Conservation (phyloP, 208 protist species). For the Leishmania turanica region DNA sequence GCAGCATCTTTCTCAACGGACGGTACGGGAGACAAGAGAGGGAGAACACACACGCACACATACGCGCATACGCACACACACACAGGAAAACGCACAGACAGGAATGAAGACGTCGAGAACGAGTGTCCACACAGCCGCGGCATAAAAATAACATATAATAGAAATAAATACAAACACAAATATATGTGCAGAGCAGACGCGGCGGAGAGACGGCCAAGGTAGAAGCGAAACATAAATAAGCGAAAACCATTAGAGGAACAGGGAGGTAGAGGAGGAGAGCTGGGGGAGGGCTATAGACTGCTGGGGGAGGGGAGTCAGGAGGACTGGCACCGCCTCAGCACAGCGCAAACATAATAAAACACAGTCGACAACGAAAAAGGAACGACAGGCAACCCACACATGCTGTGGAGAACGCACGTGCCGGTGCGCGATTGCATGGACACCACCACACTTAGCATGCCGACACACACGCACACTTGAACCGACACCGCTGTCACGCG, state of each 20-base stretch:
- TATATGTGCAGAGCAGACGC: slow-evolving; percentile 3
- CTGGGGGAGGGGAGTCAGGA: neutral
- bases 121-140: neutral
- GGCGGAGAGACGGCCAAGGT: neutral
- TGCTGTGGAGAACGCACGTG: neutral
- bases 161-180: neutral
- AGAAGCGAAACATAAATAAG: neutral
- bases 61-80: too few relatives aligned
- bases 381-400: neutral
- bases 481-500: neutral
- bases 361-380: neutral
- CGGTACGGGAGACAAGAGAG: neutral
- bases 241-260: too few relatives aligned
- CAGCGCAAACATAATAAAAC: neutral
- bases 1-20: neutral
- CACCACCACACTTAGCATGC: neutral
- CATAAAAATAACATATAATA: neutral
- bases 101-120: neutral
- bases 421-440: neutral
- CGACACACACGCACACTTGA: neutral
- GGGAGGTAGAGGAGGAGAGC: neutral
- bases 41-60: too few relatives aligned
- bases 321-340: neutral
- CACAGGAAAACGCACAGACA: neutral
- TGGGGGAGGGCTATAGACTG: too few relatives aligned